phyloP scores from a whole-genome alignment of 2,329 filamentous ascomycete species.

The Beauveria australis region DNA sequence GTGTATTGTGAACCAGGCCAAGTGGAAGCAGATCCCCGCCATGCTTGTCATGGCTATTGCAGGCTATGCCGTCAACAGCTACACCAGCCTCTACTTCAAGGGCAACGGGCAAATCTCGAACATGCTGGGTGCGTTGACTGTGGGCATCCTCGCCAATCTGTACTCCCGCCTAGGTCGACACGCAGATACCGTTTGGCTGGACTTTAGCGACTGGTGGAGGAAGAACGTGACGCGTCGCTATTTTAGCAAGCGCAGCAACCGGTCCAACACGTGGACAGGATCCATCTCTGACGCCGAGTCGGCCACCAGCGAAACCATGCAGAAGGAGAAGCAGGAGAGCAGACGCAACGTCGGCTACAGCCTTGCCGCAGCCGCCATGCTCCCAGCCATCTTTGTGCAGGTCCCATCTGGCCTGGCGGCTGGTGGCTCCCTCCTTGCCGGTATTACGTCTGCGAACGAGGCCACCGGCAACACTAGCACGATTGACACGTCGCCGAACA shows the following conservation, averaged over 20 bases:
- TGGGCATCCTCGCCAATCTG: slow-evolving; percentile 70
- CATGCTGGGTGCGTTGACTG: slow-evolving; percentile 66
- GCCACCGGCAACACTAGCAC: slow-evolving; percentile 36
- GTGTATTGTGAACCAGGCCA: slow-evolving; percentile 73
- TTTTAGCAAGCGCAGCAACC: slow-evolving; percentile 22
- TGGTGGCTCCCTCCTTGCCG: slow-evolving; percentile 49
- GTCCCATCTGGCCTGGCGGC: slow-evolving; percentile 56
- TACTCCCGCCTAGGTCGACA: slow-evolving; percentile 62
- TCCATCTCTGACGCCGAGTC: slow-evolving; percentile 26
- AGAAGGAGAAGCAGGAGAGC: slow-evolving; percentile 20
- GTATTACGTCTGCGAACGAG: slow-evolving; percentile 47
- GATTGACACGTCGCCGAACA: slow-evolving; percentile 16
- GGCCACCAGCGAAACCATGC: slow-evolving; percentile 16
- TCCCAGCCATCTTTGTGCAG: slow-evolving; percentile 76
- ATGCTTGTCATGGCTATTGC: slow-evolving; percentile 68
- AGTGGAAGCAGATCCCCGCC: slow-evolving; percentile 67
- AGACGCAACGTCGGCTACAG: slow-evolving; percentile 56
- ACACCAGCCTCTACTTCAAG: slow-evolving; percentile 56
- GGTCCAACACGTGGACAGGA: slow-evolving; percentile 23
- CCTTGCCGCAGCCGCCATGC: slow-evolving; percentile 73
- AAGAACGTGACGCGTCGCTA: slow-evolving; percentile 29
- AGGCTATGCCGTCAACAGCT: slow-evolving; percentile 70
- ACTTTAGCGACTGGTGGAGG: slow-evolving; percentile 43
- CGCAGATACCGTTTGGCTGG: slow-evolving; percentile 46
- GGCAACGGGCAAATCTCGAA: slow-evolving; percentile 68